Conservation (phyloP, 2,329 filamentous ascomycete species). For the Nannizziopsis barbatae region DNA sequence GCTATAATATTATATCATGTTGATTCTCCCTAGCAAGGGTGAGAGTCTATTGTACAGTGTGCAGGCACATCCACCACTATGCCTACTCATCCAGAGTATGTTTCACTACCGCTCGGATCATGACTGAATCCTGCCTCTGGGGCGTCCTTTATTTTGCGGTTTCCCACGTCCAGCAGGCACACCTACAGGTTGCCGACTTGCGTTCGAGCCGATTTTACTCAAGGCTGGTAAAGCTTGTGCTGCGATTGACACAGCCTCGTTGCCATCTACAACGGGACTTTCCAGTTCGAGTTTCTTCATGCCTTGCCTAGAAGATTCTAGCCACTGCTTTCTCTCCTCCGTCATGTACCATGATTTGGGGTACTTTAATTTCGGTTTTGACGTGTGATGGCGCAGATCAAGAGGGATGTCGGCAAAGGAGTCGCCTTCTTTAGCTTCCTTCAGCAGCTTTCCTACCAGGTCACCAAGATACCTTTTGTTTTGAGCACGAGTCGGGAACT, state of each 20-base stretch:
- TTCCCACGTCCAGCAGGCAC: no score
- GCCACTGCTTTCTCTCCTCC: conserved; percentile 51
- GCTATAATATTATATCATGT: no score
- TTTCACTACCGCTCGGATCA: no score
- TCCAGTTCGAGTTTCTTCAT: conserved; percentile 44
- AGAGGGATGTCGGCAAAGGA: conserved; percentile 82
- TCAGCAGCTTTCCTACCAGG: conserved; percentile 59
- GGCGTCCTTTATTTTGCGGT: no score
- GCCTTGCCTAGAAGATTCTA: conserved; percentile 51
- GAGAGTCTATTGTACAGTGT: no score
- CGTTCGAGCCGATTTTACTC: conserved; percentile 16
- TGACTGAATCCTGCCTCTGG: no score
- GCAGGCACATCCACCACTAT: no score
- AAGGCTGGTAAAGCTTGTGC: conserved; percentile 24
- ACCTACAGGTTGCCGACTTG: no score
- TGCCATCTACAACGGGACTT: conserved; percentile 39
- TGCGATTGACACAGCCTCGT: conserved; percentile 30
- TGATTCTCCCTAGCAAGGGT: no score
- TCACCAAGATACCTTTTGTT: conserved; percentile 94
- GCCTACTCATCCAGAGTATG: no score
- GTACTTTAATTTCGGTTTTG: conserved; percentile 57
- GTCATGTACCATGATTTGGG: conserved; percentile 77
- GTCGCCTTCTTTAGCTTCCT: conserved; percentile 68
- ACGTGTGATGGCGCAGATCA: conserved; percentile 73
- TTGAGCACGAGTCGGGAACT: conserved; percentile 77